These are phyloP conservation scores for Bremia lactucae DNA, from an alignment of 352 stramenopile genomes.

Conservation along the genomic window DNA sequence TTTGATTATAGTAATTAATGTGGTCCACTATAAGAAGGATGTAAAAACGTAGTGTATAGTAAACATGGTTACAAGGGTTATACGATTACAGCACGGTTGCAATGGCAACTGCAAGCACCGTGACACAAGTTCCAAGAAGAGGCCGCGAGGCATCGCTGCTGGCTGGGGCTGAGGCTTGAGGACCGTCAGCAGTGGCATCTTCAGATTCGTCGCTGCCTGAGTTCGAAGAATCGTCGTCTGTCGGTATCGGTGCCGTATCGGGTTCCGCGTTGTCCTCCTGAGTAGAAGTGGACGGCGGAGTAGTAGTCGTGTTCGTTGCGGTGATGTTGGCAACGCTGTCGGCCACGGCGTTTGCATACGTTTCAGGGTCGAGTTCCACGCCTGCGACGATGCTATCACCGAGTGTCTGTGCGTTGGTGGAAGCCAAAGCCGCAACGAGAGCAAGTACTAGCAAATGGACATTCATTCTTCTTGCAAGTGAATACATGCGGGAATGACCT, in stretches of 20 bases:
- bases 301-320: conserved; percentile 7
- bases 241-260: conserved; percentile 7
- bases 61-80: neutral
- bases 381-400: conserved; percentile 27
- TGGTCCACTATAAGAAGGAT: neutral
- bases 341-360: conserved; percentile 9
- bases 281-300: neutral
- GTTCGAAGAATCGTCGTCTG: conserved; percentile 2
- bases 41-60: neutral
- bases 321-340: conserved; percentile 8
- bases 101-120: conserved; percentile 17
- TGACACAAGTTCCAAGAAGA: conserved; percentile 10
- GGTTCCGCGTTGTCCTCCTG: neutral
- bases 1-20: conserved; percentile 60
- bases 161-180: conserved; percentile 1
- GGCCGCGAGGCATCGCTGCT: conserved; percentile 12
- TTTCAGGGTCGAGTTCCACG: conserved; percentile 18
- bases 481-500: conserved; percentile 11
- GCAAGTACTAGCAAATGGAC: conserved; percentile 12
- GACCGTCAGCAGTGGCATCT: neutral
- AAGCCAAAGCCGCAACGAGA: conserved; percentile 8
- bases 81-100: conserved; percentile 12
- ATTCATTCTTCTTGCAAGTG: conserved; percentile 13
- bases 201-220: neutral
- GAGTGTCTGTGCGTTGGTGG: conserved; percentile 19